These are phyloP conservation scores for Plantago rigida DNA, from an alignment of 305 asterid genomes.

Conservation along the genomic window DNA sequence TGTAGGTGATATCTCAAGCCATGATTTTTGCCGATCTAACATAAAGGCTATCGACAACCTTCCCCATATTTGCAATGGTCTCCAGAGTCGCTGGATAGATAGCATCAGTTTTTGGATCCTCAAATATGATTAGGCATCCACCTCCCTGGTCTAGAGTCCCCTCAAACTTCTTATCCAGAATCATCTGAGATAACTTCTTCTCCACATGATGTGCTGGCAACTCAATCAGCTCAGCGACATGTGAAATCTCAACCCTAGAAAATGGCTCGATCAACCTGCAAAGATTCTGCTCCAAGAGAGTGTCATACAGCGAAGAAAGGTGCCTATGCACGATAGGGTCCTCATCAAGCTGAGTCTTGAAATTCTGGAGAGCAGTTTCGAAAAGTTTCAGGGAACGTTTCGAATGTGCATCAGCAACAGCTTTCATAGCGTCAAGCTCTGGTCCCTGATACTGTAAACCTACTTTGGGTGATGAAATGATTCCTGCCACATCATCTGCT, in stretches of 20 bases:
- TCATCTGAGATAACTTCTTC: conserved; percentile 60
- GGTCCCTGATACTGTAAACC: conserved; percentile 60
- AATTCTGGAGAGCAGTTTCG: conserved; percentile 47
- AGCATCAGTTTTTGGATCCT: conserved; percentile 57
- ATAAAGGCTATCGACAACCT: conserved; percentile 61
- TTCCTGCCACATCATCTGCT: conserved; percentile 59
- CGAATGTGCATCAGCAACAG: conserved; percentile 54
- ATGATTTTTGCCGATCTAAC: conserved; percentile 53
- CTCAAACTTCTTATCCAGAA: conserved; percentile 59
- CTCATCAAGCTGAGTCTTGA: conserved; percentile 51
- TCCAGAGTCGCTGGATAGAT: conserved; percentile 52
- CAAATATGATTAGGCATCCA: conserved; percentile 54
- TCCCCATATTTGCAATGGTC: conserved; percentile 53
- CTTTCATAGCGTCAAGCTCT: conserved; percentile 58
- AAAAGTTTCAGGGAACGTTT: conserved; percentile 57
- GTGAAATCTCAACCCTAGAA: conserved; percentile 56
- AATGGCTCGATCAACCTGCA: conserved; percentile 68
- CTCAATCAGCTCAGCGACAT: conserved; percentile 54
- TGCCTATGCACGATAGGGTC: conserved; percentile 70
- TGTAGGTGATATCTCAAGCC: conserved; percentile 34
- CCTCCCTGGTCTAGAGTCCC: conserved; percentile 72
- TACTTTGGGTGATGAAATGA: conserved; percentile 48
- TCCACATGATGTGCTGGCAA: conserved; percentile 55
- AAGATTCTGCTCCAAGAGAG: conserved; percentile 58
- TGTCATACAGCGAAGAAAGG: conserved; percentile 56